Evolutionary conservation across 2,329 filamentous ascomycete species (phyloP), one percentile per base, ranked within the genome.

Genomic region (Penicillium paneum): DNA sequence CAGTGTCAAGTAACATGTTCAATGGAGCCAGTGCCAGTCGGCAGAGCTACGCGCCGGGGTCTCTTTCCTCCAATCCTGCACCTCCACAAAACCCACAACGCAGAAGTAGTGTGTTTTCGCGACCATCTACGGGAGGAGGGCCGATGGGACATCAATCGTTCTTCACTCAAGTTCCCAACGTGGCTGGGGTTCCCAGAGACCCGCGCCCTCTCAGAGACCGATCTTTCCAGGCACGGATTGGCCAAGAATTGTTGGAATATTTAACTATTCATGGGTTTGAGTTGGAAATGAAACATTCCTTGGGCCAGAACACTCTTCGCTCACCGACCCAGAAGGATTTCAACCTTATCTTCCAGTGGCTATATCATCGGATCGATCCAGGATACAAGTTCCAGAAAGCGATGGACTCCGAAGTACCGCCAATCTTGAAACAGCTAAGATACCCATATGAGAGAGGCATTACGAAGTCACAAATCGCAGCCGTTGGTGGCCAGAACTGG

Each of bases 241-340:
- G 88, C 8, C 89, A 94, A 64, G 92, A 99, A 67, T 76, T 99
- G 52, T 78, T 96, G 62, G 94, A 99, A 63, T 99, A 96, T 70
- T 82, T 99, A 69, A 87, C 90, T 0, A 87, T 92, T 54, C 88
- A 97, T 72, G 96, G 97, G 69, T 99, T 97, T 67, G 94, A 99
- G 74, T 86, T 97, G 82, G 92, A 97, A 64, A 96, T 95, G 87
- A 97, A 96, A 75, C 90, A 97, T 71, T 88, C 86, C 1, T 79
- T 99, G n/a, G 90, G 90, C 0, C 88, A 89, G 60, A 97, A 97
- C 66, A 89, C 91, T 7, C 86, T 96, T 70, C 93, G 90, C 66
- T 96, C 90, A 40, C 95, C 94, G 0, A 99, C 93, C 0, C 93
- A 97, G 65, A 99, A 99, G 70, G 94, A 99, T 71, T 99, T 99